Conservation (phyloP, 257 asterid genomes). For the Ballota nigra region DNA sequence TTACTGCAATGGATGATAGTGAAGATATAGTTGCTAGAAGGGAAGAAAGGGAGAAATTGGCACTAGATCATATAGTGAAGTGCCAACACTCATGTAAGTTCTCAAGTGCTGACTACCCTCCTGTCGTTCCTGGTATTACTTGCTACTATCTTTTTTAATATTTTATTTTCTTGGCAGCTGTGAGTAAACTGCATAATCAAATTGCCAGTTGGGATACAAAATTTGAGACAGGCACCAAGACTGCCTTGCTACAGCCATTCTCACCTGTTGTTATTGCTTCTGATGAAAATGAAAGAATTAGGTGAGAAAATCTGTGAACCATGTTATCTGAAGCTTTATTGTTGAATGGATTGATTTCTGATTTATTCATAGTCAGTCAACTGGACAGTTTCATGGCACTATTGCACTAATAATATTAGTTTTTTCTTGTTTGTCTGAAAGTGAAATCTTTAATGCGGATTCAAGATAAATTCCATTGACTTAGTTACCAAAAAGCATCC, state of each 20-base stretch:
- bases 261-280: slow-evolving; percentile 86
- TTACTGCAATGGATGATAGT: slow-evolving; percentile 77
- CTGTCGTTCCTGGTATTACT: background rate
- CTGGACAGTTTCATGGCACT: background rate
- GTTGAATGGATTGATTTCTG: background rate
- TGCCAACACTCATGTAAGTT: slow-evolving; percentile 87
- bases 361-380: background rate
- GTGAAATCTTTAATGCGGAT: background rate
- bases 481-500: background rate
- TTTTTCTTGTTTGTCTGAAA: background rate
- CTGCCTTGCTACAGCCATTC: slow-evolving; percentile 83
- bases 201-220: slow-evolving; percentile 98
- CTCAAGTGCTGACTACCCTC: slow-evolving; percentile 32
- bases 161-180: slow-evolving; percentile 51
- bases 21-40: slow-evolving; percentile 79
- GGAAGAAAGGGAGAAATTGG: slow-evolving; percentile 82
- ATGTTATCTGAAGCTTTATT: slow-evolving; percentile 6
- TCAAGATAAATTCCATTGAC: background rate
- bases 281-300: slow-evolving; percentile 83
- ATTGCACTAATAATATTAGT: background rate
- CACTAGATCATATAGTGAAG: slow-evolving; percentile 76
- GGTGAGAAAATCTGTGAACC: slow-evolving; percentile 43
- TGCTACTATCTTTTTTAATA: slow-evolving; percentile 14
- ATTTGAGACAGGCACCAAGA: slow-evolving; percentile 80
- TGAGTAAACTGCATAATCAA: slow-evolving; percentile 77